Percentiles rank a stretch among this genome's conserved stretches.
Evolutionary conservation across 352 stramenopile genomes (phyloP).

Genomic region (Thalassiosira livingstoniorum): DNA sequence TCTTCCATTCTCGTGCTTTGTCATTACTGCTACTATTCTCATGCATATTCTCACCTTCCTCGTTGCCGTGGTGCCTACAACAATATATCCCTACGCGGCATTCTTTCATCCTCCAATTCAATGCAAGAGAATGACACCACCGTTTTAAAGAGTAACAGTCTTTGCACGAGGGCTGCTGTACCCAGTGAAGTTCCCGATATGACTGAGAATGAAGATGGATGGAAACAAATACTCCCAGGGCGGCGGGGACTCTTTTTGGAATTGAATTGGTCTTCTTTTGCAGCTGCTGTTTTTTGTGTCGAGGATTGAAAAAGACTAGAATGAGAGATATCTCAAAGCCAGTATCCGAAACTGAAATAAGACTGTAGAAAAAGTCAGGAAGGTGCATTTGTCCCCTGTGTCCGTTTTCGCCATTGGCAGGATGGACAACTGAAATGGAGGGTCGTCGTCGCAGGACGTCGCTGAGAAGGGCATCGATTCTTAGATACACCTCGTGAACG

Average conservation of each 20-base stretch:
- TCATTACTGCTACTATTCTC: no score
- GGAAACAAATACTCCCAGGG: constrained; percentile 71
- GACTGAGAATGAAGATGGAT: constrained; percentile 63
- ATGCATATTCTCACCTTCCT: no score
- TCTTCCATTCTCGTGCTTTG: no score
- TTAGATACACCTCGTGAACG: constrained; percentile 63
- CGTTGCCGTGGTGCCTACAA: no score
- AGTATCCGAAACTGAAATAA: constrained; percentile 58
- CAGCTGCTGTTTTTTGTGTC: no score
- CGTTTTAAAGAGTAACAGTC: constrained; percentile 38
- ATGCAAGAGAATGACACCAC: constrained; percentile 65
- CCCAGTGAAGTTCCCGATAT: constrained; percentile 73
- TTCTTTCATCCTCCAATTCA: constrained; percentile 72
- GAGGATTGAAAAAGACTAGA: constrained; percentile 66
- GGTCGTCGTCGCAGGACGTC: constrained; percentile 58
- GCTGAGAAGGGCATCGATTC: constrained; percentile 68
- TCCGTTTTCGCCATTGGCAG: no score
- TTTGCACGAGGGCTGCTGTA: constrained; percentile 45
- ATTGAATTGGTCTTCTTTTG: constrained; percentile 51
- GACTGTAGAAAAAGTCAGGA: constrained; percentile 71
- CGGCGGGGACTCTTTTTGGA: constrained; percentile 40
- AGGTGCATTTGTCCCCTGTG: constrained; percentile 34
- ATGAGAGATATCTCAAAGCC: constrained; percentile 51
- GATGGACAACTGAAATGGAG: no score
- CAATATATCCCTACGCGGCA: constrained; percentile 63